Conservation (phyloP, 2,329 filamentous ascomycete genomes). For the Fusarium incarnatum region DNA sequence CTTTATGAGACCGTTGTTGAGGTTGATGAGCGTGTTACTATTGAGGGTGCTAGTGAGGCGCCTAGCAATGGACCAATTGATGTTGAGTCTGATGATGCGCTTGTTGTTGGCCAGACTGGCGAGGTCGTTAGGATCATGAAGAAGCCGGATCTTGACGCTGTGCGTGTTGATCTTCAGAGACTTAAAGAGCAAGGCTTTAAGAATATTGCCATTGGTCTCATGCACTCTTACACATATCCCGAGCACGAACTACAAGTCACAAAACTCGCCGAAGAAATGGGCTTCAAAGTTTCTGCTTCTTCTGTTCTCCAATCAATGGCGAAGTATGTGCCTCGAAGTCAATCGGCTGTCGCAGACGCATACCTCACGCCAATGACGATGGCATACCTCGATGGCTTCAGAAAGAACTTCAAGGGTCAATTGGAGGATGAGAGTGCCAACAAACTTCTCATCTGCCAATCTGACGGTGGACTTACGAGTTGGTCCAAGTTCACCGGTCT, state of each 20-base stretch:
- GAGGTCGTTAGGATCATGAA: constrained; percentile 76
- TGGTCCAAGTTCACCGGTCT: constrained; percentile 47
- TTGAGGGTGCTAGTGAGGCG: constrained; percentile 80
- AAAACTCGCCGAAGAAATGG: constrained; percentile 53
- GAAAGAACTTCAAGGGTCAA: constrained; percentile 44
- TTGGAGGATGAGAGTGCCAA: constrained; percentile 44
- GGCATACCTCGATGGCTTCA: constrained; percentile 52
- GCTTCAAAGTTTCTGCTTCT: constrained; percentile 56
- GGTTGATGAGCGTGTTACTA: constrained; percentile 78
- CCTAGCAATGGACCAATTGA: constrained; percentile 65
- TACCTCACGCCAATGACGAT: constrained; percentile 57
- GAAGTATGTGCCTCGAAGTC: constrained; percentile 58
- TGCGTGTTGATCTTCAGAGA: constrained; percentile 66
- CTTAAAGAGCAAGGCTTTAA: constrained; percentile 71
- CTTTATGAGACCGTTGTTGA: constrained; percentile 78
- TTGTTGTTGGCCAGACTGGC: constrained; percentile 75
- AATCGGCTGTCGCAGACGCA: constrained; percentile 57
- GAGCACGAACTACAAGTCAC: constrained; percentile 63
- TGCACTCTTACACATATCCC: constrained; percentile 76
- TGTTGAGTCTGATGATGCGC: constrained; percentile 58
- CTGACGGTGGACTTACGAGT: constrained; percentile 45
- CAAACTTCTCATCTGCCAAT: constrained; percentile 49
- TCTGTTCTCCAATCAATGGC: constrained; percentile 57
- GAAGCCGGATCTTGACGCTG: constrained; percentile 65
- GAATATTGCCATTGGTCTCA: constrained; percentile 69